phyloP scores from a whole-genome alignment of 768 basidiomycete genomes.

The Phylloporus arenicola region DNA sequence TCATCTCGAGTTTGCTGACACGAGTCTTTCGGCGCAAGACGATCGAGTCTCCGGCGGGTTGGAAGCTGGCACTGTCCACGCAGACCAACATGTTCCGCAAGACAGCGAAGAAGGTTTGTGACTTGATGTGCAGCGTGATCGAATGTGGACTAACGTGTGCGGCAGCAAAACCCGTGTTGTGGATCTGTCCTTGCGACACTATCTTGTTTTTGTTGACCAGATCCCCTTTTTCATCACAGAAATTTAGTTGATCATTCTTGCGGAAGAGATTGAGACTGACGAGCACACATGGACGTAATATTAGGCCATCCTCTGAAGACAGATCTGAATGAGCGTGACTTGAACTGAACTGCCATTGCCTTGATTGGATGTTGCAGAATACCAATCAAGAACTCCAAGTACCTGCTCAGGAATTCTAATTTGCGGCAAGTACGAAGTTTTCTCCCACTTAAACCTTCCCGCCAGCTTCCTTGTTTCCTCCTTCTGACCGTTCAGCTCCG shows the following conservation, averaged over 20 bases:
- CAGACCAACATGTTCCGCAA: too few species aligned
- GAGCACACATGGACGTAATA: too few species aligned
- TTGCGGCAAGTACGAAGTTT: background rate
- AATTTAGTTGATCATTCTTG: slow-evolving; percentile 1
- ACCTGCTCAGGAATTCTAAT: background rate
- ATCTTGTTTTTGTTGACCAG: slow-evolving; percentile 4
- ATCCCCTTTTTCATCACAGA: background rate
- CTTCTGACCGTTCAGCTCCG: background rate
- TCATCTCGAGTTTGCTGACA: too few species aligned
- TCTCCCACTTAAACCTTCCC: background rate
- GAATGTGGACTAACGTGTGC: too few species aligned
- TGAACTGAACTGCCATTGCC: too few species aligned
- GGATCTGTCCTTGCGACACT: background rate
- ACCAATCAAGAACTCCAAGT: background rate
- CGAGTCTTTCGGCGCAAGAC: too few species aligned
- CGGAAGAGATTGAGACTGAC: background rate
- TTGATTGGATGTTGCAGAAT: background rate
- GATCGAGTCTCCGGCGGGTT: too few species aligned
- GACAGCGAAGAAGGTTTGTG: too few species aligned
- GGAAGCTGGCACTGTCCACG: too few species aligned
- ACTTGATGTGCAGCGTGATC: too few species aligned
- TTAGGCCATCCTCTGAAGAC: background rate
- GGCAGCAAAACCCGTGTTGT: too few species aligned
- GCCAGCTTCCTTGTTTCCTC: background rate
- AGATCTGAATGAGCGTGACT: too few species aligned